Evolutionary conservation across 2,329 filamentous ascomycete species (phyloP).

Genomic region (Blastomyces parvus): DNA sequence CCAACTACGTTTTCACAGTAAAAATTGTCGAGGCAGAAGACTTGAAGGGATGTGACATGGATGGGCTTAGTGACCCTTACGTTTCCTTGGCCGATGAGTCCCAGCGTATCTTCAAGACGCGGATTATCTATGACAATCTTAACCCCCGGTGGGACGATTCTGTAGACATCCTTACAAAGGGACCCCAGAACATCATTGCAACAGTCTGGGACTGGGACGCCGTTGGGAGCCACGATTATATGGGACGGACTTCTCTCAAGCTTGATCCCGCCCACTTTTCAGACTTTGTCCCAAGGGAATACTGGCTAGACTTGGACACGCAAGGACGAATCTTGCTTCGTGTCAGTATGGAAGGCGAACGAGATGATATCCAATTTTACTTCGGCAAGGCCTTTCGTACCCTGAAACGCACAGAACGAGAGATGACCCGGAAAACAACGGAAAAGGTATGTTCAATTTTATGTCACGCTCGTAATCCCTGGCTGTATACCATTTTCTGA

Average conservation of each 20-base stretch:
- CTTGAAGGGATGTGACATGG: slow-evolving; percentile 93
- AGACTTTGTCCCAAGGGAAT: slow-evolving; percentile 90
- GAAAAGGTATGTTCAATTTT: slow-evolving; percentile 62
- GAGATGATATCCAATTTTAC: slow-evolving; percentile 97
- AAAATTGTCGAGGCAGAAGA: slow-evolving; percentile 98
- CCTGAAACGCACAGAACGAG: slow-evolving; percentile 86
- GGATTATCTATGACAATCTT: slow-evolving; percentile 79
- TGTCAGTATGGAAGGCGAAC: slow-evolving; percentile 97
- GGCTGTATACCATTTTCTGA: slow-evolving; percentile 7
- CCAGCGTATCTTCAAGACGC: slow-evolving; percentile 86
- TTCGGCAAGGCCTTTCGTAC: slow-evolving; percentile 96
- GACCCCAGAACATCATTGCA: slow-evolving; percentile 85
- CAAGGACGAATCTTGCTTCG: slow-evolving; percentile 81
- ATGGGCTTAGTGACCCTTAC: slow-evolving; percentile 89
- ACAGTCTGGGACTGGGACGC: slow-evolving; percentile 99
- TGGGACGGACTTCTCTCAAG: slow-evolving; percentile 92
- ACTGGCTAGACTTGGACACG: slow-evolving; percentile 95
- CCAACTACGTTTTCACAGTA: slow-evolving; percentile 95
- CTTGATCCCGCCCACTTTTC: slow-evolving; percentile 96
- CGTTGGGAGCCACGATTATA: slow-evolving; percentile 93
- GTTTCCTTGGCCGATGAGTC: slow-evolving; percentile 96
- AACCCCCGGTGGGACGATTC: slow-evolving; percentile 97
- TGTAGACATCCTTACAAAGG: slow-evolving; percentile 87
- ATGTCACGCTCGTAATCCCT: neutral
- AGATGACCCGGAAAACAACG: slow-evolving; percentile 96